Conservation (phyloP, 768 basidiomycete species). For the Russula compacta region DNA sequence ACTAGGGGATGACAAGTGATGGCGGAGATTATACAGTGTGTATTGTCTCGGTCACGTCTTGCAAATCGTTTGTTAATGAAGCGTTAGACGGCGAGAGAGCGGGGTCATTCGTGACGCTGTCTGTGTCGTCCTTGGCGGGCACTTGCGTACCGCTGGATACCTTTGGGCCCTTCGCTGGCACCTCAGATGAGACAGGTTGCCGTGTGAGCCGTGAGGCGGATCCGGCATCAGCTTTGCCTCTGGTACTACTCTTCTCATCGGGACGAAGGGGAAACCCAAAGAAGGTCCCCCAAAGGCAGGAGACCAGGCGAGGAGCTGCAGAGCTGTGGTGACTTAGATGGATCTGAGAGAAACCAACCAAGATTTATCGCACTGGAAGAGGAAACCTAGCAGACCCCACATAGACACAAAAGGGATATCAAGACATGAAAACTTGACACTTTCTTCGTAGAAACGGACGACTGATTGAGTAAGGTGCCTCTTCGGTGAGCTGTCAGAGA, state of each 20-base stretch:
- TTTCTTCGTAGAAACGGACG: neutral
- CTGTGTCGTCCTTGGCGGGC: neutral
- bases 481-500: neutral
- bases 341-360: neutral
- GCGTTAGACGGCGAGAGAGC: neutral
- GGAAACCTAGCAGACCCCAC: neutral
- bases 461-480: neutral
- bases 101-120: neutral
- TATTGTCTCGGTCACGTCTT: neutral
- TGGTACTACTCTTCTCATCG: neutral
- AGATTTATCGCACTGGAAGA: constrained; percentile 1
- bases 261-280: neutral
- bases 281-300: neutral
- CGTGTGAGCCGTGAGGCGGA: neutral
- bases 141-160: neutral
- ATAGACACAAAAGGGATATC: neutral
- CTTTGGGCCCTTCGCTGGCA: neutral
- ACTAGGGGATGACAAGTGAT: no score
- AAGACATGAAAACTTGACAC: neutral
- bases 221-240: no score
- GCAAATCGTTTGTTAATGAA: neutral
- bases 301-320: neutral
- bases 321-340: neutral
- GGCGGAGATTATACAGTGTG: neutral
- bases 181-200: neutral